Evolutionary conservation across 371 early-diverging fungal species (phyloP).

Genomic region (Mucor piriformis): DNA sequence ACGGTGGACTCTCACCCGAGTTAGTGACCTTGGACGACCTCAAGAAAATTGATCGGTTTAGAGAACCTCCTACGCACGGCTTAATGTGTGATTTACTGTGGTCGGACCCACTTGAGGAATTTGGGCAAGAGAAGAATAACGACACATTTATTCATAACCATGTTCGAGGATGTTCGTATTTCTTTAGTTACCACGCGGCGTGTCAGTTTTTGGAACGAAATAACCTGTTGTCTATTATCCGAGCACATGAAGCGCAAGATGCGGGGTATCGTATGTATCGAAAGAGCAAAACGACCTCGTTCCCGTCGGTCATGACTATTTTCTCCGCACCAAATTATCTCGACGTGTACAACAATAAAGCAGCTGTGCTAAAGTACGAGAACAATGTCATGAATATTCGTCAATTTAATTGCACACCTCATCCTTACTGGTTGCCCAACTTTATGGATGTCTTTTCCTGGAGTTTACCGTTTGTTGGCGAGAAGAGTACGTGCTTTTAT

Average conservation of each 20-base stretch:
- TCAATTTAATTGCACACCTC: conserved; percentile 85
- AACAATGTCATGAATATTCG: conserved; percentile 97
- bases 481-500: conserved; percentile 80
- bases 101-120: conserved; percentile 97
- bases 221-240: conserved; percentile 90
- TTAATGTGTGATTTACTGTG: conserved; percentile 97
- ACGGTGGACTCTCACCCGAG: conserved; percentile 94
- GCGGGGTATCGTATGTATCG: conserved; percentile 95
- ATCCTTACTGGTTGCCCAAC: conserved; percentile 97
- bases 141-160: conserved; percentile 89
- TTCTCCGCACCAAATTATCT: conserved; percentile 98
- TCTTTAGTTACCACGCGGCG: conserved; percentile 86
- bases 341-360: conserved; percentile 98
- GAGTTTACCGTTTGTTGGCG: conserved; percentile 98
- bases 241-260: conserved; percentile 99
- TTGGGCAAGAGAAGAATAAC: conserved; percentile 85
- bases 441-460: conserved; percentile 98
- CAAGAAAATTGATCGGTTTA: conserved; percentile 87
- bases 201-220: conserved; percentile 94
- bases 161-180: conserved; percentile 95
- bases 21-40: conserved; percentile 93
- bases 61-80: conserved; percentile 94
- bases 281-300: conserved; percentile 90
- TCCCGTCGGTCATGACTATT: conserved; percentile 97
- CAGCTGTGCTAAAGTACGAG: conserved; percentile 96